phyloP scores from a whole-genome alignment of 179 eudicot genomes.

The Spergularia azorica region DNA sequence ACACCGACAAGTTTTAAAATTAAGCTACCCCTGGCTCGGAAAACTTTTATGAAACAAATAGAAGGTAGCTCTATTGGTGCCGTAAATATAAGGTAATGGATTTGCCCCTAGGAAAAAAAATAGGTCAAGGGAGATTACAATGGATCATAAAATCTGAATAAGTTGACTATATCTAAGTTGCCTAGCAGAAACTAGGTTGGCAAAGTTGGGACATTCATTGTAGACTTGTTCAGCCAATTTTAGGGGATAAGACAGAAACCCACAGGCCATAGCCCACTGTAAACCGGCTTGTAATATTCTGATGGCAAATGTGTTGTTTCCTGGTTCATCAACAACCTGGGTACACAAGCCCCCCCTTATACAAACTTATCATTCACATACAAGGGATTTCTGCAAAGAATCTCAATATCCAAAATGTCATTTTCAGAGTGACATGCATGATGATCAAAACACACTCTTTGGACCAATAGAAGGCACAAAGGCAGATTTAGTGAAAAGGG shows the following conservation, averaged over 20 bases:
- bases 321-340: constrained; percentile 21
- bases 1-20: too few species aligned
- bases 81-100: too few species aligned
- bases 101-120: too few species aligned
- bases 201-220: neutral
- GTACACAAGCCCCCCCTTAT: neutral
- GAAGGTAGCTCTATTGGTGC: too few species aligned
- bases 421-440: neutral
- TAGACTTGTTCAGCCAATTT: neutral
- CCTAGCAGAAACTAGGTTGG: neutral
- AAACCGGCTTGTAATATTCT: neutral
- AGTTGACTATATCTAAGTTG: too few species aligned
- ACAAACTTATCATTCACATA: neutral
- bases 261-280: neutral
- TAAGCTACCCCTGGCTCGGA: too few species aligned
- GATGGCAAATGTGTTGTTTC: neutral
- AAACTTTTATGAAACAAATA: too few species aligned
- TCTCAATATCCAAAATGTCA: neutral
- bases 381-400: too few species aligned
- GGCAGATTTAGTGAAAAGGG: too few species aligned
- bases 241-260: neutral
- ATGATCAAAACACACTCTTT: neutral
- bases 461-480: constrained; percentile 1
- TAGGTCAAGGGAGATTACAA: too few species aligned
- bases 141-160: too few species aligned